Base-by-base conservation (phyloP, 2,329 filamentous ascomycete species). In the Arthroderma uncinatum region DNA sequence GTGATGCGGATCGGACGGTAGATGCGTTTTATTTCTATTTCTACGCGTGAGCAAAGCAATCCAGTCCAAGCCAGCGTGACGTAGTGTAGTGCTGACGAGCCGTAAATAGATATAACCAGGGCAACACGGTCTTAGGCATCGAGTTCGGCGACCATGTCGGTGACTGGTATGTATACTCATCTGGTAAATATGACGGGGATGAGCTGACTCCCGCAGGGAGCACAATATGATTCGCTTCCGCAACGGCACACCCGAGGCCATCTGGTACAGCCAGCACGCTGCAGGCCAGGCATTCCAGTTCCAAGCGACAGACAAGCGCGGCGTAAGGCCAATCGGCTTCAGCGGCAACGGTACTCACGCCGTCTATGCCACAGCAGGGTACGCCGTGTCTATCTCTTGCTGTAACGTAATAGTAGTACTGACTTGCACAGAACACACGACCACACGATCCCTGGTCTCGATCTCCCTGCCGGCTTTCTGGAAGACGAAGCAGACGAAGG, bases 11-110 rank as follows among this genome's bases (percentile, higher is more conserved):
- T 16, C 73, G 73, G 23, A 73, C 71, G 2, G 68, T 83, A 1
- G 80, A 84, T 69, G 81, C 76, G 0, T 85, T 83, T 64, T 84
- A 83, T 68, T 80, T 83, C 66, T 83, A 82, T 64, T 84, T 83
- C 62, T 82, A 81, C 63, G 76, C 79, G 68, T 78, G 42, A 64
- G 69, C 65, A 25, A 50, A n/a, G 6, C 5, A 7, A 21, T 6
- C 34, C 2, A 19, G 4, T 3, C 5, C 12, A 19, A 10, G 58
- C 62, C 50, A 19, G 19, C 50, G 9, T 12, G 23, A 10, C 9
- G 28, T 36, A 14, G 19, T 14, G 5, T 36, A 28, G 9, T 21
- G 8, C 19, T 53, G 34, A 25, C 28, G 16, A 6, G 40, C 4
- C 1, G n/a, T 28, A 12, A n/a, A 19, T 56, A 74, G 71, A 21